Conservation (phyloP, 163 green algal genomes). For the Chloromonas sp. region DNA sequence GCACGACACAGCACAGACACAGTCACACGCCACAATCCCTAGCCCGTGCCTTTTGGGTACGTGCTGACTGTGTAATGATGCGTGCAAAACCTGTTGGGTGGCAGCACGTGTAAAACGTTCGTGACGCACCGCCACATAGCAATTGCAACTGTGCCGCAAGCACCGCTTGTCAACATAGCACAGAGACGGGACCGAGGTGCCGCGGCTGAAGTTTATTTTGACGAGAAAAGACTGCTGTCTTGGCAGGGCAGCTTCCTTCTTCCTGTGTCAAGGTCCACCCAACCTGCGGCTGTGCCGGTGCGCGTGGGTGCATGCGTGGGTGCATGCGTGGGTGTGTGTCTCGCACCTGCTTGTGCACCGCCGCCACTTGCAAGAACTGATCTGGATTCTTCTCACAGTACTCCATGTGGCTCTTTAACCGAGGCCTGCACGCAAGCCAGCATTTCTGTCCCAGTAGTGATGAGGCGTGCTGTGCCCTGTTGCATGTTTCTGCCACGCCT, state of each 20-base stretch:
- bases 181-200: too few relatives aligned
- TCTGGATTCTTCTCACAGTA: conserved; percentile 85
- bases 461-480: background rate
- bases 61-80: background rate
- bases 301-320: too few relatives aligned
- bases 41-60: background rate
- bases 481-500: background rate
- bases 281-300: too few relatives aligned
- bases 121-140: background rate
- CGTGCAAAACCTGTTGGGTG: background rate
- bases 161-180: background rate
- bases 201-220: background rate
- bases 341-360: conserved; percentile 72
- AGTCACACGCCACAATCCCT: background rate
- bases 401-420: conserved; percentile 90
- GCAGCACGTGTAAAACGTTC: background rate
- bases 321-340: background rate
- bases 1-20: background rate
- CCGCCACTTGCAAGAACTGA: conserved; percentile 80
- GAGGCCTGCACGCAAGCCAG: conserved; percentile 43
- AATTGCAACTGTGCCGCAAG: background rate
- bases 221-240: too few relatives aligned
- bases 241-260: too few relatives aligned
- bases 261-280: too few relatives aligned
- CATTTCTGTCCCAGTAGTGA: background rate